These are phyloP conservation scores for Taphrina sp. DNA, from an alignment of 1,139 yeast species.

Conservation along the genomic window DNA sequence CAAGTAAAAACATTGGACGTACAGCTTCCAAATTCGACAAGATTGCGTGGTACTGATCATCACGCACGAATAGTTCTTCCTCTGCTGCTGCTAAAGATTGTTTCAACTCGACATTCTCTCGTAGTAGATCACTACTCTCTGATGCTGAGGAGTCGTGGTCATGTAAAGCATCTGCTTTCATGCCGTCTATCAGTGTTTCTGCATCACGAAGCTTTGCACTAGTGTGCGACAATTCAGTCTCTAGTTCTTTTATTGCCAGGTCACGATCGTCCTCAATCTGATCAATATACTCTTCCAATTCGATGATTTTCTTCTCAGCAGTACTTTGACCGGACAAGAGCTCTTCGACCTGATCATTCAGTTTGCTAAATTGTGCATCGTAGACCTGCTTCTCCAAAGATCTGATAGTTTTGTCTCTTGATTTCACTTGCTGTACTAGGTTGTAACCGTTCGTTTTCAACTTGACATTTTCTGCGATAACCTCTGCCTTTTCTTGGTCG, in stretches of 20 bases:
- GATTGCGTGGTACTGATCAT: constrained; percentile 1
- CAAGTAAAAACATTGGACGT: neutral
- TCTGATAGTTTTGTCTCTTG: constrained; percentile 14
- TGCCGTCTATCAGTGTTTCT: too few relatives aligned
- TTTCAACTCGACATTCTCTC: neutral
- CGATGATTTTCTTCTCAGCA: neutral
- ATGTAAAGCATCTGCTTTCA: too few relatives aligned
- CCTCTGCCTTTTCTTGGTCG: constrained; percentile 24
- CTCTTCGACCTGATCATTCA: too few relatives aligned
- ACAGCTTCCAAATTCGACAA: neutral
- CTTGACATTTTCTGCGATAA: constrained; percentile 23
- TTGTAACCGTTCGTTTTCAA: constrained; percentile 21
- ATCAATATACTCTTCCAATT: constrained; percentile 14
- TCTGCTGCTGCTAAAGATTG: neutral
- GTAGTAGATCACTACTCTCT: too few relatives aligned
- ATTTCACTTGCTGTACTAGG: constrained; percentile 19
- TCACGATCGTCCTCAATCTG: constrained; percentile 10
- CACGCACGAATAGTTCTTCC: neutral
- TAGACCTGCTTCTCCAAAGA: constrained; percentile 15
- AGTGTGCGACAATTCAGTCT: neutral
- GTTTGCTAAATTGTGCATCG: constrained; percentile 1
- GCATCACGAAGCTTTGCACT: neutral
- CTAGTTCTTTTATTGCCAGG: neutral
- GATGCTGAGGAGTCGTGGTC: too few relatives aligned
- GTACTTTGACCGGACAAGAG: too few relatives aligned